These are phyloP conservation scores for Ophiostoma montium DNA, from an alignment of 2,329 filamentous ascomycete genomes.

Conservation along the genomic window DNA sequence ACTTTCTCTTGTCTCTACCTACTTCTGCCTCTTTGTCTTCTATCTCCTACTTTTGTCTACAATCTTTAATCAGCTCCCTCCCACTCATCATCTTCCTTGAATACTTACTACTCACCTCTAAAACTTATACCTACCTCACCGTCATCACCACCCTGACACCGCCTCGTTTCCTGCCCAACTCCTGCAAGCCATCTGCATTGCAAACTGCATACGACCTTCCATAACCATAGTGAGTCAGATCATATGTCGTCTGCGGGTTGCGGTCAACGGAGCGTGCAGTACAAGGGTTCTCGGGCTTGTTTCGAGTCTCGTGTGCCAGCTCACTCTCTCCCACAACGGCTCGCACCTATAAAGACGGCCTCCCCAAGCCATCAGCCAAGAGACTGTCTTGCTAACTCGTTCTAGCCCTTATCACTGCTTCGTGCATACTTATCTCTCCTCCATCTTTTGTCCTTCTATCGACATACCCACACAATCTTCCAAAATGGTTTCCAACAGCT, in stretches of 20 bases:
- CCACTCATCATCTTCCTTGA: no score
- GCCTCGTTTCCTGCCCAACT: constrained; percentile 5
- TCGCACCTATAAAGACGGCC: background rate
- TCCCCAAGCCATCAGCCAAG: background rate
- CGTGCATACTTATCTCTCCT: background rate
- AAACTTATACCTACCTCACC: background rate
- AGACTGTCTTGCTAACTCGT: background rate
- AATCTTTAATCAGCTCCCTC: background rate
- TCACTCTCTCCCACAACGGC: background rate
- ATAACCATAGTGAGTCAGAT: constrained; percentile 8
- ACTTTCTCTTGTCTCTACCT: background rate
- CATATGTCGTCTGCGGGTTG: background rate
- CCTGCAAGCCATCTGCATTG: background rate
- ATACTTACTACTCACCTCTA: no score
- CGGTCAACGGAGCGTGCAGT: constrained; percentile 2
- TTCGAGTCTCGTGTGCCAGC: background rate
- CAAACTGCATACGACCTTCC: constrained; percentile 7
- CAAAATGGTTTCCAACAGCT: constrained; percentile 22
- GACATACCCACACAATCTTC: background rate
- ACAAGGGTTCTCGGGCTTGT: background rate
- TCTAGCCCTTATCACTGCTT: background rate
- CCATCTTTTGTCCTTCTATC: background rate
- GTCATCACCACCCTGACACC: background rate
- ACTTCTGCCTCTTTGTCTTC: constrained; percentile 2
- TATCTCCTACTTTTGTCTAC: background rate